Evolutionary conservation across 2,329 filamentous ascomycete species (phyloP).

Genomic region (Fusarium oxysporum): DNA sequence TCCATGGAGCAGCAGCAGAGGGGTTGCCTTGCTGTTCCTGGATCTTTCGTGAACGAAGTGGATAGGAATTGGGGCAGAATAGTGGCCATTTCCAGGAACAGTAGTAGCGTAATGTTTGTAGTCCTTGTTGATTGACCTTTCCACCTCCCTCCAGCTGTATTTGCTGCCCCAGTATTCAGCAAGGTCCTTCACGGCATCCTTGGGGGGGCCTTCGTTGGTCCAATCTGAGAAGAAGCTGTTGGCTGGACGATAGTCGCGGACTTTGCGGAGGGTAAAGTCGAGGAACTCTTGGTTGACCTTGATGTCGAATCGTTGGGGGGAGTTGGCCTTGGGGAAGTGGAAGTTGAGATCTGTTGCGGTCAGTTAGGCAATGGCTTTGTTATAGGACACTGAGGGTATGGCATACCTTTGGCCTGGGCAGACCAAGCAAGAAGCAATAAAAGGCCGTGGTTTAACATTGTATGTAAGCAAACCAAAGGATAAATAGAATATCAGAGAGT

Average conservation of each 20-base stretch:
- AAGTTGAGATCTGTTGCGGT: too few species aligned
- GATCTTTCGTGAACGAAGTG: conserved; percentile 1
- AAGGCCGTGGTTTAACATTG: too few species aligned
- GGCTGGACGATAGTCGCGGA: background rate
- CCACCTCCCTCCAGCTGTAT: background rate
- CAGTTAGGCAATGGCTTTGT: too few species aligned
- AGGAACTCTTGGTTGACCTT: background rate
- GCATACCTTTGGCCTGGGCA: too few species aligned
- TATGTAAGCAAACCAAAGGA: too few species aligned
- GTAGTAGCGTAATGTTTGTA: background rate
- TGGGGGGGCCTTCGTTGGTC: background rate
- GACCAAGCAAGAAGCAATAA: too few species aligned
- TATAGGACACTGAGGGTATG: too few species aligned
- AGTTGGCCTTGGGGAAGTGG: background rate
- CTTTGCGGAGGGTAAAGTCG: background rate
- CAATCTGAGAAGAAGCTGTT: background rate
- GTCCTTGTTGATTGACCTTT: background rate
- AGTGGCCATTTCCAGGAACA: background rate
- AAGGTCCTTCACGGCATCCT: background rate
- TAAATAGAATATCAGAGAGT: too few species aligned
- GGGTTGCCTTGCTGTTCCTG: background rate
- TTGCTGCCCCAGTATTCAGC: background rate
- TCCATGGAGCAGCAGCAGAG: background rate
- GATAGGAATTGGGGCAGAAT: background rate
- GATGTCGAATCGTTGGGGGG: background rate